Conservation (phyloP, 495 filamentous ascomycete genomes). For the Cercophora samala region DNA sequence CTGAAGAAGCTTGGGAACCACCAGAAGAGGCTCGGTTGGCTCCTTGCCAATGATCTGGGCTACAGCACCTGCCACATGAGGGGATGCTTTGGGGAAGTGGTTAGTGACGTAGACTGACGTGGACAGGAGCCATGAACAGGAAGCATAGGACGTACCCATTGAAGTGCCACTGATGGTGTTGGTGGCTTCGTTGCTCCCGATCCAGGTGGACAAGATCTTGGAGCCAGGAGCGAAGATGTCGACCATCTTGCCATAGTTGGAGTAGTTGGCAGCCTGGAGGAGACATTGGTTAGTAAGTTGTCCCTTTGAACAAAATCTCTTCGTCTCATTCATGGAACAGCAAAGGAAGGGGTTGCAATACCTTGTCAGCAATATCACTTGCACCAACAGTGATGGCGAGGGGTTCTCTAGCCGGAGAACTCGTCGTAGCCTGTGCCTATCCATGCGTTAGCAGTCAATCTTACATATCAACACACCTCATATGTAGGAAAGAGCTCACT, state of each 20-base stretch:
- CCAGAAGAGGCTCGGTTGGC: background rate
- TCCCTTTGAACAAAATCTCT: no score
- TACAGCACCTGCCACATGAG: slow-evolving; percentile 15
- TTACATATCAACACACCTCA: background rate
- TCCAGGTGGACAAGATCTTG: slow-evolving; percentile 52
- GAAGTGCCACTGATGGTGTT: slow-evolving; percentile 59
- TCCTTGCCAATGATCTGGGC: background rate
- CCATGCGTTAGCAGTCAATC: background rate
- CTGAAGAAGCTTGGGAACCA: background rate
- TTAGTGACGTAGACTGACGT: background rate
- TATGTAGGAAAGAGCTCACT: slow-evolving; percentile 2
- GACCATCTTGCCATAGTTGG: slow-evolving; percentile 29
- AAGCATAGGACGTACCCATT: slow-evolving; percentile 41
- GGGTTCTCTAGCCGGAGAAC: slow-evolving; percentile 49
- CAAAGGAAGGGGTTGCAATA: background rate
- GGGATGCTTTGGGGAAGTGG: slow-evolving; percentile 8
- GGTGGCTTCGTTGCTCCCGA: slow-evolving; percentile 46
- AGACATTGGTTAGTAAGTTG: background rate
- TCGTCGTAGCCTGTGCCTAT: slow-evolving; percentile 34
- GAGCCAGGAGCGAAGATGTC: slow-evolving; percentile 56
- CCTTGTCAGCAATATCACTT: slow-evolving; percentile 37
- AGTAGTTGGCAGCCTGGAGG: background rate
- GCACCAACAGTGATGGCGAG: slow-evolving; percentile 56
- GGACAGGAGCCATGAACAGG: no score
- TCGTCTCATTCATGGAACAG: no score